Conservation (phyloP, 1,139 yeast species). For the Pichia sp. region DNA sequence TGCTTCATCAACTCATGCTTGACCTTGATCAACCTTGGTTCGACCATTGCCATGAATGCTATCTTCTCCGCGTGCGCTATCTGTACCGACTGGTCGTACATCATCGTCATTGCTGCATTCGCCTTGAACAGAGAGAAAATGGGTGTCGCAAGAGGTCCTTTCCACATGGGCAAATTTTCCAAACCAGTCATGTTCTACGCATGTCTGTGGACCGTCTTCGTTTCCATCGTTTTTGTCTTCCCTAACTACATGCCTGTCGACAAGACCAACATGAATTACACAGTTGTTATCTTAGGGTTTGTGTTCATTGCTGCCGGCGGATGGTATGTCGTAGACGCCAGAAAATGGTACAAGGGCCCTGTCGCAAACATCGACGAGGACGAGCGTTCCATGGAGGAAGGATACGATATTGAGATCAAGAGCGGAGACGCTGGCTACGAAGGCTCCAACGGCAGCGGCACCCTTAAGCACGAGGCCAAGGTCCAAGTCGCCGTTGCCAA, state of each 20-base stretch:
- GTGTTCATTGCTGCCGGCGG: slow-evolving; percentile 33
- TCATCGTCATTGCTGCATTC: slow-evolving; percentile 38
- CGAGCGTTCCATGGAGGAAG: slow-evolving; percentile 15
- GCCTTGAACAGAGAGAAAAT: slow-evolving; percentile 38
- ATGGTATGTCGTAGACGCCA: slow-evolving; percentile 33
- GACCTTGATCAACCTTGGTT: slow-evolving; percentile 38
- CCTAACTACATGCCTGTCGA: slow-evolving; percentile 50
- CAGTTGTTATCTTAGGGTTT: slow-evolving; percentile 39
- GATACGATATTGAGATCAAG: slow-evolving; percentile 24
- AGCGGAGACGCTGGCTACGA: neutral
- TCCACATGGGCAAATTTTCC: slow-evolving; percentile 33
- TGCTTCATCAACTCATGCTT: slow-evolving; percentile 32
- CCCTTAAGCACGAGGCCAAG: slow-evolving; percentile 28
- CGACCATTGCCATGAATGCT: slow-evolving; percentile 41
- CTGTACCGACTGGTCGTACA: slow-evolving; percentile 42
- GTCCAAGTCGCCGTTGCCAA: slow-evolving; percentile 32
- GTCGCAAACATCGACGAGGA: slow-evolving; percentile 31
- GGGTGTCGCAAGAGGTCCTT: slow-evolving; percentile 39
- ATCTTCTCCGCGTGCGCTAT: slow-evolving; percentile 47
- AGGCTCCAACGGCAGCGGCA: slow-evolving; percentile 12
- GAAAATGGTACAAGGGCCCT: slow-evolving; percentile 34
- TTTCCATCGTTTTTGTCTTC: slow-evolving; percentile 44
- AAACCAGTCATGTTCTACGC: slow-evolving; percentile 34
- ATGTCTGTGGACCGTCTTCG: slow-evolving; percentile 43
- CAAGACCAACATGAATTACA: slow-evolving; percentile 52